Conservation (phyloP, 1,284 basidiomycete genomes). For the Testicularia cyperi region DNA sequence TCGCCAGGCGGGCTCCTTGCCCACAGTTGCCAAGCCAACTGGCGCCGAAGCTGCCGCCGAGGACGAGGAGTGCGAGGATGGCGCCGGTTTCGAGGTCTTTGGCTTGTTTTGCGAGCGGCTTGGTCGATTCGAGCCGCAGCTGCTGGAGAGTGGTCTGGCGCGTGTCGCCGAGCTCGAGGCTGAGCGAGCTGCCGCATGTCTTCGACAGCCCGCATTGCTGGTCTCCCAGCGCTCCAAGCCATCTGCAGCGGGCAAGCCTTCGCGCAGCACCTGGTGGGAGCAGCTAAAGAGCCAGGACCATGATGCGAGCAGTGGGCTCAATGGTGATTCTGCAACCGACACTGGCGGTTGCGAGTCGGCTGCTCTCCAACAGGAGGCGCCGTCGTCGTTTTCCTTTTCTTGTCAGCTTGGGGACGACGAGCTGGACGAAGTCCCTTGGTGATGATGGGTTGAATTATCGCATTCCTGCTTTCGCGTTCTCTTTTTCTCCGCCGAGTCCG, state of each 20-base stretch:
- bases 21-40: not conserved
- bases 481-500: no score
- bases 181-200: not conserved
- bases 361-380: not conserved
- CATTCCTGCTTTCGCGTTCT: no score
- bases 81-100: slow-evolving; percentile 33
- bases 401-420: slow-evolving; percentile 3
- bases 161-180: slow-evolving; percentile 19
- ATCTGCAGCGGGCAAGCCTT: not conserved
- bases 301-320: not conserved
- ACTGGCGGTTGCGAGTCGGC: not conserved
- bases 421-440: slow-evolving; percentile 17
- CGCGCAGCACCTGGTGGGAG: slow-evolving; percentile 6
- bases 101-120: slow-evolving; percentile 40
- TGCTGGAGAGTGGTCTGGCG: slow-evolving; percentile 22
- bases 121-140: slow-evolving; percentile 17
- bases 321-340: not conserved
- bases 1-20: slow-evolving; percentile 12
- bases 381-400: not conserved
- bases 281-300: not conserved
- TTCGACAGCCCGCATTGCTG: not conserved
- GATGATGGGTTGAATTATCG: not conserved
- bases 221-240: not conserved
- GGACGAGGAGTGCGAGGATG: slow-evolving; percentile 38
- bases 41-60: slow-evolving; percentile 3